Percentiles rank a stretch among this genome's conserved stretches.
phyloP scores from a whole-genome alignment of 805 yeast species.

The Debaryomyces castellii region DNA sequence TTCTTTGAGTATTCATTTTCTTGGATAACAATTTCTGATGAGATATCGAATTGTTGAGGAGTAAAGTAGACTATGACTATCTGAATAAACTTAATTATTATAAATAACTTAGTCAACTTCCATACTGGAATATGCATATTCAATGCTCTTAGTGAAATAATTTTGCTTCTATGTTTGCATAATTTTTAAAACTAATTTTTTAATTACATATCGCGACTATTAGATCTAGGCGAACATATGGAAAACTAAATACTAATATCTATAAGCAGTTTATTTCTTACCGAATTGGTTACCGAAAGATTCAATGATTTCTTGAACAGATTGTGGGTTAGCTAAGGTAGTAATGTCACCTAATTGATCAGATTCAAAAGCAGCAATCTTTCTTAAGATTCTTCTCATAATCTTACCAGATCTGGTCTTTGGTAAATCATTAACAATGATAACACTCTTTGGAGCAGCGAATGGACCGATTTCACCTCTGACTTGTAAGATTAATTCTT shows the following conservation, averaged over 20 bases:
- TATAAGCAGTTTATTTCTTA: conserved; percentile 28
- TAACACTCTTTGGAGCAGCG: conserved; percentile 78
- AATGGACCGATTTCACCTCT: conserved; percentile 82
- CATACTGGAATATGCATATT: conserved; percentile 8
- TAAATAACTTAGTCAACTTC: conserved; percentile 19
- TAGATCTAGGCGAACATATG: neutral
- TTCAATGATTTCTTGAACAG: conserved; percentile 65
- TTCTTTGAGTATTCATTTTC: conserved; percentile 1
- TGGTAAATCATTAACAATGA: conserved; percentile 75
- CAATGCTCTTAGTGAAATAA: neutral
- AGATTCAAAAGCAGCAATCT: conserved; percentile 70
- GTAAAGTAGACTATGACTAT: conserved; percentile 33
- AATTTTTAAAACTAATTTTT: no score
- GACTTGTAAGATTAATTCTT: conserved; percentile 65
- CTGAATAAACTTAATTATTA: conserved; percentile 37
- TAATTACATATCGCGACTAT: neutral
- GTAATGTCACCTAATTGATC: conserved; percentile 81
- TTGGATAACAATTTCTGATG: conserved; percentile 37
- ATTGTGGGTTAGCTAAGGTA: conserved; percentile 73
- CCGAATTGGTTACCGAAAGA: conserved; percentile 39
- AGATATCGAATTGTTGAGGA: conserved; percentile 51
- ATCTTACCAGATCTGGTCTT: conserved; percentile 86
- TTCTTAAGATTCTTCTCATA: conserved; percentile 83
- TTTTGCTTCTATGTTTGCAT: no score
- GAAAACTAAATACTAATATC: neutral